Conservation (phyloP, 1,284 basidiomycete species). For the Trichosporon asahii region DNA sequence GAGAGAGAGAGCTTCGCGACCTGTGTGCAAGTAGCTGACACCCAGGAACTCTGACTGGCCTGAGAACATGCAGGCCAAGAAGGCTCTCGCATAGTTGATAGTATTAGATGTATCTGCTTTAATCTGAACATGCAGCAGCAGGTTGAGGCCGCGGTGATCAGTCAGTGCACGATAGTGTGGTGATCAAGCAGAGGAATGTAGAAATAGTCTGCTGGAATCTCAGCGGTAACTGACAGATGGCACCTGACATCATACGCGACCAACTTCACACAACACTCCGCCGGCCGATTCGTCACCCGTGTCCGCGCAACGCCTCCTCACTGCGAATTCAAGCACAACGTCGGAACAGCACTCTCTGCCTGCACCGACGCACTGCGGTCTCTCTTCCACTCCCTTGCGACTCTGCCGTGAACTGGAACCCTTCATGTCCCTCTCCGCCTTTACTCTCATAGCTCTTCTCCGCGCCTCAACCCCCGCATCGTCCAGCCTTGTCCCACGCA, state of each 20-base stretch:
- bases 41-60: conserved; percentile 6
- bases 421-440: no score
- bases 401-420: no score
- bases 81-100: neutral
- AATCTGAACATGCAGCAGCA: neutral
- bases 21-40: no score
- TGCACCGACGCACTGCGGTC: neutral
- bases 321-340: no score
- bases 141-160: no score
- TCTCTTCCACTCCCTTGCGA: no score
- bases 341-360: no score
- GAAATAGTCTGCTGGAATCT: neutral
- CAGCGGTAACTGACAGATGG: neutral
- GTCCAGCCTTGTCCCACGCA: no score
- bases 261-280: neutral
- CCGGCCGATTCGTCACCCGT: neutral
- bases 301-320: neutral
- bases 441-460: neutral
- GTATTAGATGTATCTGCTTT: neutral
- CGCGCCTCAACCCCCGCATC: neutral
- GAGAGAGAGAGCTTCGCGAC: no score
- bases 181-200: no score
- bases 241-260: conserved; percentile 2
- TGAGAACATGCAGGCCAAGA: conserved; percentile 4
- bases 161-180: no score